Evolutionary conservation across 1,139 yeast genomes (phyloP), one percentile per base, ranked within the genome.

Genomic region (Kluyveromyces sp.): DNA sequence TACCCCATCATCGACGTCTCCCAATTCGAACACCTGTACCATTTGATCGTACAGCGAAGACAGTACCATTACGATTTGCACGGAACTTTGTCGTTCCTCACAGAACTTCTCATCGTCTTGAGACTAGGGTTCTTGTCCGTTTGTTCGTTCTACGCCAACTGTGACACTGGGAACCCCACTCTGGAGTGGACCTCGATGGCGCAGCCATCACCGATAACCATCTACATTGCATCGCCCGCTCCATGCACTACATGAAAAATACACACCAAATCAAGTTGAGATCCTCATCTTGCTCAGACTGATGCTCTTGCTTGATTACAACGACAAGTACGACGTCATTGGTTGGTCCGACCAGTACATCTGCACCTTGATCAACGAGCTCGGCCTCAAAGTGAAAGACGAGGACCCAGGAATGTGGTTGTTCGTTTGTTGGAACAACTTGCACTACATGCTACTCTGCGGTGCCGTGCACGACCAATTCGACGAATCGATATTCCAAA

Each of bases 91-190:
- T 50, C 10, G 37, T 44, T 3, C 38, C 45, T 63, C 34, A 60
- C 60, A 39, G 52, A 50, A 38, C 26, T 63, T 4, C 52, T 53
- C 25, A 48, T 60, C 3, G 44, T 60, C 21, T 39, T 56, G 29
- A 61, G 60, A 41, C 43, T 61, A 33, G 54, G 65, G 2, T 57
- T 50, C 45, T 52, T 52, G 39, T 60, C 60, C 4, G 10, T 47
- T 28, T 31, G 6, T 21, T 41, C 39, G 5, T 39, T 34, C 38
- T 41, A 44, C 32, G 37, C 42, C n/a, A 33, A 39, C 8, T 36
- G 30, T 28, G 47, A 47, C 26, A 40, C 34, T n/a, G 37, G 38
- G 31, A n/a, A 41, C 21, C 33, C 41, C 6, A 34, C 37, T 7
- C 6, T 34, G 7, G 25, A 26, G 7, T 47, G 47, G 47, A 34